phyloP scores from a whole-genome alignment of 1,139 yeast genomes.

The Kurtzmaniella quercitrusa region DNA sequence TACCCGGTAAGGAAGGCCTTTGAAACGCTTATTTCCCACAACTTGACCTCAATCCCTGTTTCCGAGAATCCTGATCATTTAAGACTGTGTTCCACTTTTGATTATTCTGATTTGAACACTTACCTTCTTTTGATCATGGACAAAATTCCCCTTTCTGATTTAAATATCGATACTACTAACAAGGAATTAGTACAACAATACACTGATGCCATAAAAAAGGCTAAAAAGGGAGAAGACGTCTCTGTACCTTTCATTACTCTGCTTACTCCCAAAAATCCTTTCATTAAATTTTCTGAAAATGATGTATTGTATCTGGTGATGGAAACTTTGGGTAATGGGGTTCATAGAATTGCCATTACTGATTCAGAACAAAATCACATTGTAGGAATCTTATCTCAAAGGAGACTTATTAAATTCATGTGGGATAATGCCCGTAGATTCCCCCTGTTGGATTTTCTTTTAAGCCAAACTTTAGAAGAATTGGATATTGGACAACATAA shows the following conservation, averaged over 20 bases:
- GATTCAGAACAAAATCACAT: conserved; percentile 43
- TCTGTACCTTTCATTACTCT: conserved; percentile 77
- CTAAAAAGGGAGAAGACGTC: conserved; percentile 65
- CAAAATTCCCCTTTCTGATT: conserved; percentile 44
- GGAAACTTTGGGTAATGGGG: conserved; percentile 86
- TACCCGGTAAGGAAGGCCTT: conserved; percentile 84
- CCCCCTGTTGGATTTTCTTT: conserved; percentile 69
- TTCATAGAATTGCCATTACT: conserved; percentile 85
- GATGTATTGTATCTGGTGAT: conserved; percentile 71
- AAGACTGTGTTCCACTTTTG: conserved; percentile 72
- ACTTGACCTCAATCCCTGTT: conserved; percentile 84
- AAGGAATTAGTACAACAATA: conserved; percentile 21
- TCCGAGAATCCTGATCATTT: conserved; percentile 32
- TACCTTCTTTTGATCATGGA: conserved; percentile 74
- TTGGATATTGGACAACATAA: conserved; percentile 64
- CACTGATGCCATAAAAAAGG: conserved; percentile 37
- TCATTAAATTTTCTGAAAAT: conserved; percentile 64
- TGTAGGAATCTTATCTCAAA: conserved; percentile 82
- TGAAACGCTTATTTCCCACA: conserved; percentile 64
- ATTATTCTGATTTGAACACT: conserved; percentile 86
- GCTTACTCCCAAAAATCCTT: conserved; percentile 83
- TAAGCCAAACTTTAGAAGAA: conserved; percentile 63
- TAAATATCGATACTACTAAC: conserved; percentile 23
- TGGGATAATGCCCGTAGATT: conserved; percentile 93
- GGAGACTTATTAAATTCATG: conserved; percentile 73